phyloP scores from a whole-genome alignment of 164 flowering plant species.

The Euptelea pleiosperma region DNA sequence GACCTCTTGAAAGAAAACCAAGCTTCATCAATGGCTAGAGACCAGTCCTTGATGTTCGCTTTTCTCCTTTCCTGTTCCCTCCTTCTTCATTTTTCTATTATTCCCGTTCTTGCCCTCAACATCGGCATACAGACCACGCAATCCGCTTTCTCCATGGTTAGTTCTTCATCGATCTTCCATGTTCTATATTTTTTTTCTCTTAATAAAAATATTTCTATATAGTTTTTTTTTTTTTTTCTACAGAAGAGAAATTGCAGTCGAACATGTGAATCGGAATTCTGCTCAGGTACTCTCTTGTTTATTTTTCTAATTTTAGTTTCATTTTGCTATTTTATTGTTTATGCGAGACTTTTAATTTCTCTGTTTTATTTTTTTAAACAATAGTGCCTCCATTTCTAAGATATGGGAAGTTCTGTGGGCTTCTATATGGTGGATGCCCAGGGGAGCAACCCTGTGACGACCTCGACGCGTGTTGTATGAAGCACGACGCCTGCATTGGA shows the following conservation, averaged over 20 bases:
- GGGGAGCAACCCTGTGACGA: conserved; percentile 95
- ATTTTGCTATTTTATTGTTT: too few species aligned
- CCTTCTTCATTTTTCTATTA: conserved; percentile 13
- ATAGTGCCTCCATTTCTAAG: conserved; percentile 87
- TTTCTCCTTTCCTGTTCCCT: conserved; percentile 17
- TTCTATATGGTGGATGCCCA: conserved; percentile 84
- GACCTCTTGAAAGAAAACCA: conserved; percentile 27
- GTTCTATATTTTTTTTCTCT: too few species aligned
- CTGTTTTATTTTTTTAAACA: not conserved
- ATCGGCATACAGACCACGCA: conserved; percentile 41
- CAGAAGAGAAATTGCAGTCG: conserved; percentile 73
- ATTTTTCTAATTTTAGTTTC: not conserved
- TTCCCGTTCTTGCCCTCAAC: conserved; percentile 38
- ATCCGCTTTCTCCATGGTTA: conserved; percentile 31
- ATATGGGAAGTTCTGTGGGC: conserved; percentile 98
- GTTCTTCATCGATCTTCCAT: not conserved
- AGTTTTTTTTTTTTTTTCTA: not conserved
- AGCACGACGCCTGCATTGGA: conserved; percentile 78
- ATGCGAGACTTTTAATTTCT: not conserved
- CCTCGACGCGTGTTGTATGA: conserved; percentile 86
- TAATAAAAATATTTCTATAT: too few species aligned
- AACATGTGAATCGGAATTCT: conserved; percentile 78
- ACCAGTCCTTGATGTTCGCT: conserved; percentile 20
- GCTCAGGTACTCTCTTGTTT: conserved; percentile 51
- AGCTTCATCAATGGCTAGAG: conserved; percentile 29